Evolutionary conservation across 2,329 filamentous ascomycete species (phyloP).

Genomic region (Lasiodiplodia citricola): DNA sequence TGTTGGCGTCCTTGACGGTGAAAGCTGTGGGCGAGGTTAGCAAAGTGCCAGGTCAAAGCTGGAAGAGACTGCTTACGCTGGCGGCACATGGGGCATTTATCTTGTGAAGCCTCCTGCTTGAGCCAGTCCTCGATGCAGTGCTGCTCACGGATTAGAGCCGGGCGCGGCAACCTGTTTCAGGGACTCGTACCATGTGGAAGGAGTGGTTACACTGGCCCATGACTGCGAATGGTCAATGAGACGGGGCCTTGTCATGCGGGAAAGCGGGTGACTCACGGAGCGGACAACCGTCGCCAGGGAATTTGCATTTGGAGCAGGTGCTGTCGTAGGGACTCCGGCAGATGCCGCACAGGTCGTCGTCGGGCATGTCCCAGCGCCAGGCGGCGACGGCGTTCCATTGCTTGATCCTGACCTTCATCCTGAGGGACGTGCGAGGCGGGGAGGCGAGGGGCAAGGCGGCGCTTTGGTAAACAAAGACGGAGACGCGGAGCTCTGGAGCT

Average conservation of each 20-base stretch:
- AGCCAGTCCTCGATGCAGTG: constrained; percentile 98
- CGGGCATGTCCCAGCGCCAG: constrained; percentile 97
- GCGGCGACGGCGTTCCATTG: constrained; percentile 94
- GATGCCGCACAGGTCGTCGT: constrained; percentile 97
- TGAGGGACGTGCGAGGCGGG: not conserved
- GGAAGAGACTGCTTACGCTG: constrained; percentile 68
- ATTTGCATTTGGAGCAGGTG: constrained; percentile 97
- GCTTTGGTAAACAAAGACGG: constrained; percentile 18
- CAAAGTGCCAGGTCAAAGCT: not conserved
- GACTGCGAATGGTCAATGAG: constrained; percentile 60
- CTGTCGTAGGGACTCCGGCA: constrained; percentile 98
- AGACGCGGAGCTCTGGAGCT: not conserved
- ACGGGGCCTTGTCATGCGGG: constrained; percentile 8
- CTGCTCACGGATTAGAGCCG: constrained; percentile 51
- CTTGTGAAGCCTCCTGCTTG: constrained; percentile 89
- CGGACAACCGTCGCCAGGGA: constrained; percentile 93
- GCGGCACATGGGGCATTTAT: constrained; percentile 96
- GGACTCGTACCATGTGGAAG: constrained; percentile 81
- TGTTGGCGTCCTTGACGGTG: constrained; percentile 42
- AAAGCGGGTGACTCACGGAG: constrained; percentile 67
- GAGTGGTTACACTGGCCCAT: constrained; percentile 97
- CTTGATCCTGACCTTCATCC: constrained; percentile 94
- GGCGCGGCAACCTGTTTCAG: not conserved
- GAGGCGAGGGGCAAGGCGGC: constrained; percentile 28
- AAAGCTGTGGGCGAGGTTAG: constrained; percentile 39